Conservation (phyloP, 192 early-diverging fungal species). For the Entomortierella chlamydospora region DNA sequence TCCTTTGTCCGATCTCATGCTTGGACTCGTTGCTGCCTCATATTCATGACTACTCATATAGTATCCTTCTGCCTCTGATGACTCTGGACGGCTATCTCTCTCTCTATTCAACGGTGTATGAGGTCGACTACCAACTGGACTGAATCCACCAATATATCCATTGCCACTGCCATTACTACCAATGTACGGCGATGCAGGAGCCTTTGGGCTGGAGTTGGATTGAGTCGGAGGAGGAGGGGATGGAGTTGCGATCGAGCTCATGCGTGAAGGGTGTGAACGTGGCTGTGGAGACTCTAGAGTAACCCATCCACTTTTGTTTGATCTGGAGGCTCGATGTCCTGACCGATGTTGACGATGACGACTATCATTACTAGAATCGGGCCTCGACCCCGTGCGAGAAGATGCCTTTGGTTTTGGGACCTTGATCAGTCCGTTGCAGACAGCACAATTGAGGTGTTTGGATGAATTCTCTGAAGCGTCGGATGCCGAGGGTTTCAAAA, state of each 20-base stretch:
- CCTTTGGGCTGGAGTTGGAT: background rate
- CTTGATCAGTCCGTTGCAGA: slow-evolving; percentile 39
- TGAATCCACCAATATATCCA: background rate
- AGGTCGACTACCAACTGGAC: slow-evolving; percentile 1
- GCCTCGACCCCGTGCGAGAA: slow-evolving; percentile 1
- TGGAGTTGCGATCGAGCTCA: background rate
- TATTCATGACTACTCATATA: slow-evolving; percentile 49
- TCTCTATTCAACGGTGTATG: slow-evolving; percentile 10
- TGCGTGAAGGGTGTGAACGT: slow-evolving; percentile 3
- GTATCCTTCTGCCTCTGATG: slow-evolving; percentile 20
- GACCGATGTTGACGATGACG: slow-evolving; percentile 6
- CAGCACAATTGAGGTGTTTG: slow-evolving; percentile 25
- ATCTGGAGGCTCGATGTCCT: background rate
- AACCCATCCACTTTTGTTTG: slow-evolving; percentile 8
- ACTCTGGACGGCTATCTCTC: background rate
- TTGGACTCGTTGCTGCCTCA: slow-evolving; percentile 49
- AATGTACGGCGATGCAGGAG: background rate
- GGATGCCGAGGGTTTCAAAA: background rate
- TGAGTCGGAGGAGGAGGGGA: slow-evolving; percentile 11
- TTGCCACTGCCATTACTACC: background rate
- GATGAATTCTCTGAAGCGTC: background rate
- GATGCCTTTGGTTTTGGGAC: slow-evolving; percentile 8
- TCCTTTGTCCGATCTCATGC: slow-evolving; percentile 38
- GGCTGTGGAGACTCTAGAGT: slow-evolving; percentile 22
- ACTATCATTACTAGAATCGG: slow-evolving; percentile 1